Evolutionary conservation across 2,329 filamentous ascomycete genomes (phyloP), one percentile per base, ranked within the genome.

Genomic region (Sclerotinia minor): DNA sequence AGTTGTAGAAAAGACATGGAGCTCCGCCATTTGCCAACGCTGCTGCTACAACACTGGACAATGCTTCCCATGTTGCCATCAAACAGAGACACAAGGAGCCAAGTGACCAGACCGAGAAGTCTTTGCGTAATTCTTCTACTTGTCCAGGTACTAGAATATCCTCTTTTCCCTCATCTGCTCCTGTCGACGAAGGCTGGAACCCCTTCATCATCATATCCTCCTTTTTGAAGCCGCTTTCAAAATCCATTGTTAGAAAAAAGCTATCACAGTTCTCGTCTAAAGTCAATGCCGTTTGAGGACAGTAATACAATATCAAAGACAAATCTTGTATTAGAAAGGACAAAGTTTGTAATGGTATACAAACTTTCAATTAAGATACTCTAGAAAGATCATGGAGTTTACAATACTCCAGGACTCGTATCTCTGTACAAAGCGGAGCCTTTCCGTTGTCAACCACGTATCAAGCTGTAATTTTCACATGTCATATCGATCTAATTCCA

Each of bases 21-120:
- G 82, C 80, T 44, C 82, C 81, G 0, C 82, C 82, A 54, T 78
- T 81, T 2, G 77, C 77, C 41, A 83, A 70, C 1, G 81, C 82
- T 4, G 77, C 77, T 2, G 80, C 78, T 15, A 84, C 77, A 5
- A 84, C 82, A 1, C 79, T 80, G 5, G 64, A 52, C 5, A 61
- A 26, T 19, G 24, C 64, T 11, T 67, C 55, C 45, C 45, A 61
- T 29, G 64, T 61, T 35, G 45, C 55, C 64, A 67, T 67, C 55
- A 67, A 61, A 7, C 64, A 67, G 24, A 67, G 55, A 44, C 35
- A 0, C 7, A 84, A 73, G 5, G 78, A 77, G 19, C 78, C 78
- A 1, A 84, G 75, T 0, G 82, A 81, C 72, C 79, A 80, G 1
- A 83, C 71, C 0, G 80, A 81, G 71, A 82, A 81, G 21, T 72